A percentile compares a stretch with the other conserved stretches of the same genome.
Conservation (phyloP, 495 filamentous ascomycete species). For the Glonium stellatum region DNA sequence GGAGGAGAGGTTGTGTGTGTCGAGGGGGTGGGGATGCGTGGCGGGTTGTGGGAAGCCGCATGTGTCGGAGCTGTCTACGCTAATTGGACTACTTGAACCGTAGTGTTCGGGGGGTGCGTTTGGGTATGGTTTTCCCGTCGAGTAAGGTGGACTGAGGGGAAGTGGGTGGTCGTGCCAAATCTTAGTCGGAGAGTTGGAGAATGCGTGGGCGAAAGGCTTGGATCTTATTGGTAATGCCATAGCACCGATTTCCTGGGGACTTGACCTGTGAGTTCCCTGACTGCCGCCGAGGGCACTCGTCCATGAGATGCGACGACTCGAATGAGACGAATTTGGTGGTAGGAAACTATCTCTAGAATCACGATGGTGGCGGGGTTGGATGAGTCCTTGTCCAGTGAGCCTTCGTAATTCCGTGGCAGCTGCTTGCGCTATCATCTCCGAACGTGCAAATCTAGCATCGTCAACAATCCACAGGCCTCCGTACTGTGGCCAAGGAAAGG, state of each 20-base stretch:
- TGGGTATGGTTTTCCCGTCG: background rate
- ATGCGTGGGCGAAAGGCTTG: background rate
- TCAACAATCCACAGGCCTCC: constrained; percentile 25
- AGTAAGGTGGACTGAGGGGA: constrained; percentile 6
- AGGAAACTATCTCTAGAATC: background rate
- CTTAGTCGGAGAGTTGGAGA: background rate
- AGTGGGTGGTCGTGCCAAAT: constrained; percentile 14
- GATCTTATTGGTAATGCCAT: background rate
- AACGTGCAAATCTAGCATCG: constrained; percentile 21
- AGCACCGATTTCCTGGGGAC: background rate
- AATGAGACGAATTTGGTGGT: background rate
- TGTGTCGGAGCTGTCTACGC: constrained; percentile 10
- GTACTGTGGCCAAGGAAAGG: constrained; percentile 27
- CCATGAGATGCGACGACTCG: constrained; percentile 4
- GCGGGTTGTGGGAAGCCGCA: background rate
- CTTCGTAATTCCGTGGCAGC: constrained; percentile 21
- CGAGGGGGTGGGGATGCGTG: constrained; percentile 3
- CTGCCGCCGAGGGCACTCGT: constrained; percentile 9
- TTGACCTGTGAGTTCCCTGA: background rate
- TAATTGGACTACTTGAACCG: constrained; percentile 9
- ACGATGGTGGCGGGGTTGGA: background rate
- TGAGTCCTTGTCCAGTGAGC: constrained; percentile 16
- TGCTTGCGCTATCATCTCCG: constrained; percentile 15
- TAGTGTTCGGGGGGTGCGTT: background rate
- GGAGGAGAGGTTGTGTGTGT: background rate